A percentile compares a stretch with the other conserved stretches of the same genome.
Evolutionary conservation across 1,284 basidiomycete species (phyloP).

Genomic region (Tylopilus sp.): DNA sequence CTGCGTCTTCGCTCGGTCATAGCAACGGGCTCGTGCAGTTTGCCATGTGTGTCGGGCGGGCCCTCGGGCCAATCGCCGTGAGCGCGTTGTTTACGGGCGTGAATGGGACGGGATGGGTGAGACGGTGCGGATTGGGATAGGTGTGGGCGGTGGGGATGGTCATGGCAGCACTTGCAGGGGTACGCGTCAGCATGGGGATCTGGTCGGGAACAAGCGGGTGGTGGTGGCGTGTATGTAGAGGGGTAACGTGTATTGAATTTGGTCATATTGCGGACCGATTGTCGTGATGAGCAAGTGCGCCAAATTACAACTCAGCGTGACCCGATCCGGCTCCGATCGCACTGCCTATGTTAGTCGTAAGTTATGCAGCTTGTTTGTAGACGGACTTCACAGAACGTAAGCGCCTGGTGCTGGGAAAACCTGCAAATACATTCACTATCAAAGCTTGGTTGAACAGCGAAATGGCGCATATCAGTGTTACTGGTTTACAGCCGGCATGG

Average conservation of each 20-base stretch:
- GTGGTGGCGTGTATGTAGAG: background rate
- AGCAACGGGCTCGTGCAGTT: slow-evolving; percentile 26
- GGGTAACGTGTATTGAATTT: background rate
- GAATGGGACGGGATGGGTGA: slow-evolving; percentile 21
- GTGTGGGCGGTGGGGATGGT: slow-evolving; percentile 22
- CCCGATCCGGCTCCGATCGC: too few species aligned
- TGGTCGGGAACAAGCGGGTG: background rate
- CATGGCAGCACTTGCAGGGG: slow-evolving; percentile 10
- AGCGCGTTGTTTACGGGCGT: slow-evolving; percentile 21
- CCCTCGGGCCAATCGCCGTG: slow-evolving; percentile 17
- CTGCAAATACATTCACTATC: too few species aligned
- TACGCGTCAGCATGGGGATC: slow-evolving; percentile 16
- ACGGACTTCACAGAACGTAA: too few species aligned
- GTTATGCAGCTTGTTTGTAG: too few species aligned
- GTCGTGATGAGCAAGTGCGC: too few species aligned
- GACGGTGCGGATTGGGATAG: slow-evolving; percentile 11
- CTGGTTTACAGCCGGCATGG: too few species aligned
- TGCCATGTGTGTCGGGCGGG: slow-evolving; percentile 22
- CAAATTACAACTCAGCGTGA: too few species aligned
- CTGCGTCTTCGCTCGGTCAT: slow-evolving; percentile 15
- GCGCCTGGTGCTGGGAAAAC: too few species aligned
- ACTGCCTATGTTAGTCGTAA: too few species aligned
- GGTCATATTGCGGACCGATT: too few species aligned
- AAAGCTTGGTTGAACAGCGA: too few species aligned
- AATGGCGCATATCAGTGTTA: too few species aligned